phyloP scores from a whole-genome alignment of 768 basidiomycete species.

The Leccinum fibrillosum region DNA sequence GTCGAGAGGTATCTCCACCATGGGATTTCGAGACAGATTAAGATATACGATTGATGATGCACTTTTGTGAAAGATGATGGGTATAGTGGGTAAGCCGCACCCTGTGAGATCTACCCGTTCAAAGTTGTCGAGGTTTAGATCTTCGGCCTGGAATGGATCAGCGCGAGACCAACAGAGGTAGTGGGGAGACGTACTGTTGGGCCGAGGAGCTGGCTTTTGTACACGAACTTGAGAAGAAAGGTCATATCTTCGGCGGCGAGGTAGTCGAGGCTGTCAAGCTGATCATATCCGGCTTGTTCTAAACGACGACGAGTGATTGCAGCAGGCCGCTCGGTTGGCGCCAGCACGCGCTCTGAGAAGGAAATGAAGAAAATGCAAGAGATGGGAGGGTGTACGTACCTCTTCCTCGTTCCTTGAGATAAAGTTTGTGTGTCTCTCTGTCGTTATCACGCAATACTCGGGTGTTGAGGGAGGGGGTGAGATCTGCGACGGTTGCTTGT shows the following conservation, averaged over 20 bases:
- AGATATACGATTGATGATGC: slow-evolving; percentile 82
- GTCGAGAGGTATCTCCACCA: slow-evolving; percentile 94
- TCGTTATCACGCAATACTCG: slow-evolving; percentile 51
- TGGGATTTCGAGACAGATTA: slow-evolving; percentile 89
- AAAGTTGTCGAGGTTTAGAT: slow-evolving; percentile 65
- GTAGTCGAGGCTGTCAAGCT: slow-evolving; percentile 73
- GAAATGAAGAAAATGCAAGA: not conserved
- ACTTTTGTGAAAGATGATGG: slow-evolving; percentile 79
- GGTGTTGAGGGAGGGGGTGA: slow-evolving; percentile 59
- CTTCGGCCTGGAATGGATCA: slow-evolving; percentile 57
- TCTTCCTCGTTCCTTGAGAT: slow-evolving; percentile 72
- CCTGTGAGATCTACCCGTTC: slow-evolving; percentile 81
- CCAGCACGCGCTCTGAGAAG: slow-evolving; percentile 73
- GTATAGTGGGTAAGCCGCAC: slow-evolving; percentile 80
- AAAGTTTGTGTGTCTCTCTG: slow-evolving; percentile 62
- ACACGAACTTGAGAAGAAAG: slow-evolving; percentile 88
- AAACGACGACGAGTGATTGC: slow-evolving; percentile 79
- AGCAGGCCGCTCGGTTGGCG: slow-evolving; percentile 78
- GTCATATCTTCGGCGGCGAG: slow-evolving; percentile 76
- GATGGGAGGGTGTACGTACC: slow-evolving; percentile 40
- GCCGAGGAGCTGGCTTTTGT: slow-evolving; percentile 71
- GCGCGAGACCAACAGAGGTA: not conserved
- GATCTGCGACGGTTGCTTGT: slow-evolving; percentile 61
- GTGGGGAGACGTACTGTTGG: slow-evolving; percentile 46
- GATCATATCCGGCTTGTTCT: slow-evolving; percentile 86